phyloP scores from a whole-genome alignment of 2,329 filamentous ascomycete species.

The Cladosporium sphaerospermum region DNA sequence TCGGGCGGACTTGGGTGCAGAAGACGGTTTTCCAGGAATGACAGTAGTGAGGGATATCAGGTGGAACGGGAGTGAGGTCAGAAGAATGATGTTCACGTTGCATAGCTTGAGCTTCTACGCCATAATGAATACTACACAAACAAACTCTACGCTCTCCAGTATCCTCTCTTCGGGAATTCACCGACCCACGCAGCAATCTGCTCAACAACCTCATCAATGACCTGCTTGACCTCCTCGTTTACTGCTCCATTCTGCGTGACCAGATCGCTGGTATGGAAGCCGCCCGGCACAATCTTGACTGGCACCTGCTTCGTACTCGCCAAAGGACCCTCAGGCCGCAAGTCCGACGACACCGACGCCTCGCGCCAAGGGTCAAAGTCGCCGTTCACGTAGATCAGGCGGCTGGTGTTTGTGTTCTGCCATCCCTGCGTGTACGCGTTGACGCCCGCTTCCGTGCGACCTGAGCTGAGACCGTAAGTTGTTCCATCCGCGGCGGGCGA shows the following conservation, averaged over 20 bases:
- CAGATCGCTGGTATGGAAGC: slow-evolving; percentile 53
- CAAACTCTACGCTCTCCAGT: slow-evolving; percentile 15
- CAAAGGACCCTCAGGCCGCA: slow-evolving; percentile 51
- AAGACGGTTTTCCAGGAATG: too few species aligned
- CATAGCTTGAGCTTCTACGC: too few species aligned
- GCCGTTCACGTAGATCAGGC: slow-evolving; percentile 54
- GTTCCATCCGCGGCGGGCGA: slow-evolving; percentile 42
- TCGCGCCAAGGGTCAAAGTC: slow-evolving; percentile 56
- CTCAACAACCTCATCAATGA: slow-evolving; percentile 45
- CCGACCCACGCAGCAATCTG: slow-evolving; percentile 50
- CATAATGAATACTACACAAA: too few species aligned
- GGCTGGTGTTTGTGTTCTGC: slow-evolving; percentile 42
- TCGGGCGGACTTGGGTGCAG: too few species aligned
- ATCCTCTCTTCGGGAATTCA: slow-evolving; percentile 34
- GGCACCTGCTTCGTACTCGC: slow-evolving; percentile 42
- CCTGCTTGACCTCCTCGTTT: slow-evolving; percentile 43
- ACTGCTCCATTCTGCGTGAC: slow-evolving; percentile 39
- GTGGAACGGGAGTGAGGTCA: too few species aligned
- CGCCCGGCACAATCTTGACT: slow-evolving; percentile 48
- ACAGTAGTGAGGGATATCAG: too few species aligned
- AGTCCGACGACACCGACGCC: slow-evolving; percentile 47
- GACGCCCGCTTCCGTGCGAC: slow-evolving; percentile 43
- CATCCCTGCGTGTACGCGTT: slow-evolving; percentile 54
- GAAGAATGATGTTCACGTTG: too few species aligned
- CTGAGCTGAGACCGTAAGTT: slow-evolving; percentile 44